phyloP scores from a whole-genome alignment of 805 yeast species.

The Nakazawaea anatomiae region DNA sequence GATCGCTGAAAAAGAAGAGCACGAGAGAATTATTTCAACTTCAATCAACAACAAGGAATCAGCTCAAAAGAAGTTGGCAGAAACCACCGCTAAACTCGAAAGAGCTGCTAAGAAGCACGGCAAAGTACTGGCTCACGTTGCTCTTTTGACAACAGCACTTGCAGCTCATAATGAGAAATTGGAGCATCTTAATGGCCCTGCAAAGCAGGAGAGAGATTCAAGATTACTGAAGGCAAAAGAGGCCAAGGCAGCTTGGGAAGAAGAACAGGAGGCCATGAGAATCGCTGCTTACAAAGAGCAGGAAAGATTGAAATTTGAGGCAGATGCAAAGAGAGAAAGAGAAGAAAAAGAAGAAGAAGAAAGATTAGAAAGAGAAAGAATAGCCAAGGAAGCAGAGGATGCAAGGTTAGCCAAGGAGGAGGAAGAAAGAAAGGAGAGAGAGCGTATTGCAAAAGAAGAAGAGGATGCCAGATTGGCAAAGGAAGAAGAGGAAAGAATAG shows the following conservation, averaged over 20 bases:
- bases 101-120: slow-evolving; percentile 32
- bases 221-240: slow-evolving; percentile 37
- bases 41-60: slow-evolving; percentile 32
- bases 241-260: slow-evolving; percentile 36
- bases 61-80: slow-evolving; percentile 29
- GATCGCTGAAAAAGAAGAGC: slow-evolving; percentile 35
- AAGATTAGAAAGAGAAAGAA: slow-evolving; percentile 26
- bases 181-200: slow-evolving; percentile 27
- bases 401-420: slow-evolving; percentile 14
- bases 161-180: slow-evolving; percentile 40
- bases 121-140: slow-evolving; percentile 36
- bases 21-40: slow-evolving; percentile 20
- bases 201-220: slow-evolving; percentile 28
- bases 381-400: slow-evolving; percentile 22
- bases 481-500: slow-evolving; percentile 23
- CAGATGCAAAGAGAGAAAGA: slow-evolving; percentile 31
- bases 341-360: slow-evolving; percentile 33
- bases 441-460: slow-evolving; percentile 20
- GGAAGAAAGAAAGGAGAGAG: slow-evolving; percentile 16
- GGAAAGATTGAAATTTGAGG: slow-evolving; percentile 34
- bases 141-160: slow-evolving; percentile 33
- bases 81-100: slow-evolving; percentile 28
- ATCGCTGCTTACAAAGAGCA: slow-evolving; percentile 39
- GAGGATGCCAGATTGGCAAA: slow-evolving; percentile 12
- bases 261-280: slow-evolving; percentile 38